phyloP scores from a whole-genome alignment of 345 rosid species.

The Eucalyptus curtisii region DNA sequence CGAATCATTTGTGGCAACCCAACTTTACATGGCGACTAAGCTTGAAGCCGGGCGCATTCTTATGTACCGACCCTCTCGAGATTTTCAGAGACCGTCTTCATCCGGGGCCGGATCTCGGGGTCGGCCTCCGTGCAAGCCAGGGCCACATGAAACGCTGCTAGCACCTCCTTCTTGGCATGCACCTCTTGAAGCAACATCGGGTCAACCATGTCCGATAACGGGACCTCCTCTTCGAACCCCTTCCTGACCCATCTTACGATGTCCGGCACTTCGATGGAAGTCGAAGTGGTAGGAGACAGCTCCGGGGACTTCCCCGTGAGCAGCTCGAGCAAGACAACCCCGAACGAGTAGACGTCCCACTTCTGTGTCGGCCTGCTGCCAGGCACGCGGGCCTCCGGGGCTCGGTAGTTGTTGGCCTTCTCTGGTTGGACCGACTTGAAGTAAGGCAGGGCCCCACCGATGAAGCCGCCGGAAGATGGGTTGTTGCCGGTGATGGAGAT shows the following conservation, averaged over 20 bases:
- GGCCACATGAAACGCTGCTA: conserved; percentile 81
- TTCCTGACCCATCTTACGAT: conserved; percentile 86
- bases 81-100: conserved; percentile 85
- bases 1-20: not conserved
- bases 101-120: conserved; percentile 81
- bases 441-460: conserved; percentile 79
- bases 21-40: not conserved
- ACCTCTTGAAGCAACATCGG: conserved; percentile 80
- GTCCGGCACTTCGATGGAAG: conserved; percentile 62
- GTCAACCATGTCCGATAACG: conserved; percentile 88
- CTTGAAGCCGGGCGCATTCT: not conserved
- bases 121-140: conserved; percentile 81
- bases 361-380: conserved; percentile 59
- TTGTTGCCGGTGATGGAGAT: conserved; percentile 61
- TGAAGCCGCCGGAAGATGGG: conserved; percentile 60
- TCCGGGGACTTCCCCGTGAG: conserved; percentile 92
- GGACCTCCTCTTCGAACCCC: conserved; percentile 82
- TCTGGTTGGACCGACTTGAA: conserved; percentile 47
- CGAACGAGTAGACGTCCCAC: conserved; percentile 87
- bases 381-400: conserved; percentile 76
- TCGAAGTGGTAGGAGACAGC: conserved; percentile 55
- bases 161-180: conserved; percentile 83
- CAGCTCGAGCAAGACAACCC: conserved; percentile 72
- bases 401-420: conserved; percentile 49
- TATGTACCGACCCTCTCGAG: conserved; percentile 60